Percentiles rank a stretch among this genome's conserved stretches.
Evolutionary conservation across 352 stramenopile genomes (phyloP).

Genomic region (Phytopythium delawarense): DNA sequence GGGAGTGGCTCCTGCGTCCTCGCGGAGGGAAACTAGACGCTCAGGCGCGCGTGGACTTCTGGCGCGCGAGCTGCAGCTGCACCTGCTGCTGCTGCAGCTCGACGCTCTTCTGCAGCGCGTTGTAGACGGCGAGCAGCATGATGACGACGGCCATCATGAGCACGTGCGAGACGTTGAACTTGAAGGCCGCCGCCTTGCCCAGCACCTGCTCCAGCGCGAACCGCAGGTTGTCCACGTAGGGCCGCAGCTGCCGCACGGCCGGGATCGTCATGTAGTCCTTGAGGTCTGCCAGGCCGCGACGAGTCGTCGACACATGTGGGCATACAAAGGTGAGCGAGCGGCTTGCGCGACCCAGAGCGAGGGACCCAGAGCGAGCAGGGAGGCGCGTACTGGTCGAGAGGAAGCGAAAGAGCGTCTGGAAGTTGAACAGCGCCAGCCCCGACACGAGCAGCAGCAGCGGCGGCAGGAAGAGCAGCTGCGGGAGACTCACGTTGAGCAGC

Average conservation of each 20-base stretch:
- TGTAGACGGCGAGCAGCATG: conserved; percentile 71
- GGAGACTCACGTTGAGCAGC: conserved; percentile 42
- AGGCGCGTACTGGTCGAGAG: conserved; percentile 49
- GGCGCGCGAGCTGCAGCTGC: conserved; percentile 33
- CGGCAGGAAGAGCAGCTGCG: conserved; percentile 69
- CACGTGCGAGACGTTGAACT: conserved; percentile 80
- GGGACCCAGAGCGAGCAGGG: not conserved
- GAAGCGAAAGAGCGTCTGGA: conserved; percentile 71
- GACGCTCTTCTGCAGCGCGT: conserved; percentile 71
- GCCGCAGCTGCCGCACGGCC: conserved; percentile 45
- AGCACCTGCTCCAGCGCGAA: conserved; percentile 69
- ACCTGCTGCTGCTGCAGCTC: conserved; percentile 66
- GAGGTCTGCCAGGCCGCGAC: conserved; percentile 26
- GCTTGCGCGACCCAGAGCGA: not conserved
- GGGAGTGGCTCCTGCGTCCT: too few species aligned
- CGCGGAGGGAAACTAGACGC: not conserved
- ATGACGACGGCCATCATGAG: conserved; percentile 78
- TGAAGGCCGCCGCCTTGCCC: conserved; percentile 70
- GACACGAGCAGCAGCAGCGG: conserved; percentile 61
- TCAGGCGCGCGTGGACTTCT: conserved; percentile 45
- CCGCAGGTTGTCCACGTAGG: conserved; percentile 65
- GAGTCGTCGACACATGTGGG: not conserved
- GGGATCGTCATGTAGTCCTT: conserved; percentile 69
- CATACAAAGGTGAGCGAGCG: not conserved
- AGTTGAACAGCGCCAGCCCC: conserved; percentile 72